Evolutionary conservation across 1,284 basidiomycete genomes (phyloP), one percentile per base, ranked within the genome.

Genomic region (Naganishia sp.): DNA sequence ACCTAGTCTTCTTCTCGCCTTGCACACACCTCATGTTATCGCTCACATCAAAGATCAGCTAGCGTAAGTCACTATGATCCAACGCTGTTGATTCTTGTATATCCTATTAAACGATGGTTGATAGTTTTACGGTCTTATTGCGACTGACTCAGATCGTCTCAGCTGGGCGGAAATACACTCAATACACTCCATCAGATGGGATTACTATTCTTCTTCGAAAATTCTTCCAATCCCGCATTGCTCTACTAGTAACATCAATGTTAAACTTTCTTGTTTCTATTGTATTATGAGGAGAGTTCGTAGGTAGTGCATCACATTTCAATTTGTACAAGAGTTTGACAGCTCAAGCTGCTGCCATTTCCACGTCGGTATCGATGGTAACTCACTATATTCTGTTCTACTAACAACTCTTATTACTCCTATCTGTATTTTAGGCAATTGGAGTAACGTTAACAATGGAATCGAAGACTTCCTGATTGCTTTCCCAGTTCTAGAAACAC

Each of bases 391-490:
- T 65, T 78, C 75, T 70, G 75, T 78, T 55, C 67, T 78, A 63
- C 73, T 78, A 66, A 78, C 77, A 63, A 74, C 77, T 69, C 76
- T 77, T 63, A 75, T 77, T 69, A 77, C 72, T 65, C 76, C 77
- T 54, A 72, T 78, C 64, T 77, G 74, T 76, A 67, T 78, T 55
- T 68, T 78, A 71, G 68, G 71, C 70, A 75, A 75, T 68, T 77
- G 77, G 71, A 67, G 72, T 66, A 76, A 74, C 69, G 74, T 78
- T 65, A 70, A 71, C 70, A 70, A 72, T 66, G 72, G 71, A 68
- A 65, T 75, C 28, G 77, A 77, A 73, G 74, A 72, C 60, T 77
- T 72, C 56, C 63, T 77, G 60, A 73, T 75, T 68, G 54, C 71
- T 44, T 76, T 75, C 68, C 71, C 78, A 70, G 57, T 78, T 59